Evolutionary conservation across 164 flowering plant genomes (phyloP).

Genomic region (Cinnamomum micranthum): DNA sequence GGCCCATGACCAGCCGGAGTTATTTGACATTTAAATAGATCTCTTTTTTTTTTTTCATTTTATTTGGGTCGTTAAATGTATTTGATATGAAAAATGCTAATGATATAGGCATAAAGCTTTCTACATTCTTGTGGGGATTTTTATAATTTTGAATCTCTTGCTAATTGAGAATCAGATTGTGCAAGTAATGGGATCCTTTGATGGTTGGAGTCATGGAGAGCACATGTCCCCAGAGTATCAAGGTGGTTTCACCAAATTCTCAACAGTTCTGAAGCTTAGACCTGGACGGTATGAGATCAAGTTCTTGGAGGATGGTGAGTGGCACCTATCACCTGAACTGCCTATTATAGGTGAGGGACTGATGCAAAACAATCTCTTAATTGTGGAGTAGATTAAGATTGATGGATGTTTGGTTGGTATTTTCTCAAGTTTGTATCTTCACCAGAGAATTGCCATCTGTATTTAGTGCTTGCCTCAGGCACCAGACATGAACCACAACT

Average conservation of each 20-base stretch:
- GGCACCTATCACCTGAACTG: slow-evolving; percentile 79
- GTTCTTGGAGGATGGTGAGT: slow-evolving; percentile 90
- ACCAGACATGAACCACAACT: too few relatives aligned
- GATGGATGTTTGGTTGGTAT: neutral
- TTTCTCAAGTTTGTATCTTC: neutral
- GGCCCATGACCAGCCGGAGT: too few relatives aligned
- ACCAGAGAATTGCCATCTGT: neutral
- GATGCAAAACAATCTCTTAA: slow-evolving; percentile 64
- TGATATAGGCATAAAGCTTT: too few relatives aligned
- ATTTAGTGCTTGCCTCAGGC: too few relatives aligned
- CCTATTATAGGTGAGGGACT: slow-evolving; percentile 78
- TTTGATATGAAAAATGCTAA: too few relatives aligned
- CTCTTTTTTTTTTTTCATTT: too few relatives aligned
- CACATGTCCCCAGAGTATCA: slow-evolving; percentile 76
- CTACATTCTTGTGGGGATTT: neutral
- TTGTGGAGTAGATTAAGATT: slow-evolving; percentile 50
- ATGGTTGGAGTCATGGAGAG: slow-evolving; percentile 95
- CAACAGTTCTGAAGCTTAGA: slow-evolving; percentile 73
- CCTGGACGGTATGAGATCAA: slow-evolving; percentile 95
- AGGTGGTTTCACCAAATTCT: slow-evolving; percentile 63
- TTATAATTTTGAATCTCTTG: neutral
- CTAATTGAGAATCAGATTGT: slow-evolving; percentile 47
- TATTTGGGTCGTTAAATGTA: too few relatives aligned
- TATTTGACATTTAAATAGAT: too few relatives aligned
- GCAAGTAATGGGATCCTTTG: slow-evolving; percentile 92